Base-by-base conservation (phyloP, 2,329 filamentous ascomycete genomes). In the Hymenoscyphus occultus region DNA sequence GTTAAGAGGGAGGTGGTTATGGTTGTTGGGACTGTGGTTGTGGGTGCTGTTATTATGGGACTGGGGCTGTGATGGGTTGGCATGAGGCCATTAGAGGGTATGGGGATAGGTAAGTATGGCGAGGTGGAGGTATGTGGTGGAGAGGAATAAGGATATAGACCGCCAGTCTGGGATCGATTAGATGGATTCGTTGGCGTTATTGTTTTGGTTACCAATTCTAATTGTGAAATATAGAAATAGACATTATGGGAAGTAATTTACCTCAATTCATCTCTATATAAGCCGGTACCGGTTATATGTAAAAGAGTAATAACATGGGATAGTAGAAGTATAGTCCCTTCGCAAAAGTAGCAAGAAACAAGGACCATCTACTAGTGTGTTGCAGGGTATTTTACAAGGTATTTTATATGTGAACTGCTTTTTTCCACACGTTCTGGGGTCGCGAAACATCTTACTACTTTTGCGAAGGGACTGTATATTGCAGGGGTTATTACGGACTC, bases 61-160 rank as follows among this genome's bases (percentile, higher is more conserved):
- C 9, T 58, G 56, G 56, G 56, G 13, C n/a, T 58, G 16, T 58
- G 56, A 58, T n/a, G 56, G n/a, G 42, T n/a, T 35, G 13, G 22
- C 22, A 22, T 22, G 1, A 22, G 22, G 22, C 22, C 22, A 1
- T 22, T 22, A 22, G 22, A 22, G 22, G 22, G 22, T 22, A 22
- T 22, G 22, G 12, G 12, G 56, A 57, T 35, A 39, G 28, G 56
- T 10, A 31, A 16, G 48, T 35, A 14, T 35, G 3, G 9, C 56
- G 28, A 9, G 35, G n/a, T 32, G 2, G 22, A 13, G 32, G 22
- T 56, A 6, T 57, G 22, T 28, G 14, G 32, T 3, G 56, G 32
- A 7, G n/a, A 22, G 45, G 45, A 28, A 12, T 22, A 51, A n/a
- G 45, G 19, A 35, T 35, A 35, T 35, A 51, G 22, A 7, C 7